A percentile compares a stretch with the other conserved stretches of the same genome.
These are phyloP conservation scores for Penicillium turbatum DNA, from an alignment of 495 filamentous ascomycete species.

Conservation along the genomic window DNA sequence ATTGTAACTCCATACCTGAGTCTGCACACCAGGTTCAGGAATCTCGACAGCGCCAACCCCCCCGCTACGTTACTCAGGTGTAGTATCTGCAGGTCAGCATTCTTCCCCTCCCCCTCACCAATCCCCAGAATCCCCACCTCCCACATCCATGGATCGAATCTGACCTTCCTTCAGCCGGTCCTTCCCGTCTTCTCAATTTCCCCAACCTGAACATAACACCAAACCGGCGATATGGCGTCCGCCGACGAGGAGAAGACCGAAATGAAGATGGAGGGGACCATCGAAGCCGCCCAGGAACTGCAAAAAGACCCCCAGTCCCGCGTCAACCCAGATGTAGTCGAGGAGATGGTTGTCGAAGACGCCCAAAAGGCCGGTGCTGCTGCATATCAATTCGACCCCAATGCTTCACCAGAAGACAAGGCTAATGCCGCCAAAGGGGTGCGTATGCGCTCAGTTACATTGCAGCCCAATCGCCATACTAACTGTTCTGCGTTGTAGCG, in stretches of 20 bases:
- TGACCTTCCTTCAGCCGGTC: neutral
- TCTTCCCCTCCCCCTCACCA: conserved; percentile 1
- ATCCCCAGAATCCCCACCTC: neutral
- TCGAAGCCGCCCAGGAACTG: conserved; percentile 55
- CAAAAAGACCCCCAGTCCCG: conserved; percentile 61
- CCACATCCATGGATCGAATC: neutral
- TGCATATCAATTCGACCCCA: conserved; percentile 81
- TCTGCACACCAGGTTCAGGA: neutral
- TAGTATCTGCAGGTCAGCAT: neutral
- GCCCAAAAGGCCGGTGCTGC: conserved; percentile 68
- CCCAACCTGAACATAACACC: conserved; percentile 14
- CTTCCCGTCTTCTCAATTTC: conserved; percentile 7
- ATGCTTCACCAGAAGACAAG: conserved; percentile 82
- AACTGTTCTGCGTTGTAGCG: conserved; percentile 36
- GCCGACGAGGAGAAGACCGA: conserved; percentile 45
- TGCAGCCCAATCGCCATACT: conserved; percentile 4
- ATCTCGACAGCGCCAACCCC: neutral
- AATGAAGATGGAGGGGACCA: conserved; percentile 71
- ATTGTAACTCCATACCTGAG: neutral
- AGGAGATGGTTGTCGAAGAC: conserved; percentile 68
- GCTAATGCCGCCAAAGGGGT: conserved; percentile 73
- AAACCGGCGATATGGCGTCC: conserved; percentile 36
- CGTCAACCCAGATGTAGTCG: conserved; percentile 64
- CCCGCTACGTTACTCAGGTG: neutral
- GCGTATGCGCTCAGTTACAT: conserved; percentile 31